phyloP scores from a whole-genome alignment of 2,329 filamentous ascomycete species.

The Pseudogymnoascus sp. region DNA sequence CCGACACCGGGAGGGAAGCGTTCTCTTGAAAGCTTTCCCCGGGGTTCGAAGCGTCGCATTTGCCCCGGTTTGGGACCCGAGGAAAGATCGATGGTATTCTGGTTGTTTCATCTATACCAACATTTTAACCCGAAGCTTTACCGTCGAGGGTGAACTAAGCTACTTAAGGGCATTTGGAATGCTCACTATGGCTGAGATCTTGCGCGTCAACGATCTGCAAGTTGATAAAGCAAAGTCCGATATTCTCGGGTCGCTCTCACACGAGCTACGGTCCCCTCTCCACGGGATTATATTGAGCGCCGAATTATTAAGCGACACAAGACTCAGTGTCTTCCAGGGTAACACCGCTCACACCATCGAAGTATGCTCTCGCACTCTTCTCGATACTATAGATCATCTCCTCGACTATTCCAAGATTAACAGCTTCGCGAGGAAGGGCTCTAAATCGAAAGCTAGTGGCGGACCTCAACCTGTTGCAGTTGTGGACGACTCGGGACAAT shows the following conservation, averaged over 20 bases:
- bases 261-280: slow-evolving; percentile 47
- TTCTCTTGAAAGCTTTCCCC: slow-evolving; percentile 32
- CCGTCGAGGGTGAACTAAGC: slow-evolving; percentile 30
- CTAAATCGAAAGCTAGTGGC: not conserved
- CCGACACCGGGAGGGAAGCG: slow-evolving; percentile 20
- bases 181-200: slow-evolving; percentile 46
- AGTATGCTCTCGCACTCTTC: slow-evolving; percentile 30
- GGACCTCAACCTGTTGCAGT: not conserved
- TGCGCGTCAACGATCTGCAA: slow-evolving; percentile 43
- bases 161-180: slow-evolving; percentile 37
- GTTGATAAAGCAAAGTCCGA: slow-evolving; percentile 46
- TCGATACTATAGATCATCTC: slow-evolving; percentile 34
- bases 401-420: slow-evolving; percentile 34
- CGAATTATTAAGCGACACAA: slow-evolving; percentile 40
- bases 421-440: not conserved
- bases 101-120: slow-evolving; percentile 36
- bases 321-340: slow-evolving; percentile 22
- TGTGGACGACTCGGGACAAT: not conserved
- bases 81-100: slow-evolving; percentile 39
- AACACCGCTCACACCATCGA: slow-evolving; percentile 30
- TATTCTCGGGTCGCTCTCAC: slow-evolving; percentile 51
- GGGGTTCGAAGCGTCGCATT: slow-evolving; percentile 38
- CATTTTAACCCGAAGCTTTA: slow-evolving; percentile 23
- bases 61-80: slow-evolving; percentile 40
- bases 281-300: slow-evolving; percentile 48